Base-by-base conservation (phyloP, 2,329 filamentous ascomycete genomes). In the Diaporthe australafricana region DNA sequence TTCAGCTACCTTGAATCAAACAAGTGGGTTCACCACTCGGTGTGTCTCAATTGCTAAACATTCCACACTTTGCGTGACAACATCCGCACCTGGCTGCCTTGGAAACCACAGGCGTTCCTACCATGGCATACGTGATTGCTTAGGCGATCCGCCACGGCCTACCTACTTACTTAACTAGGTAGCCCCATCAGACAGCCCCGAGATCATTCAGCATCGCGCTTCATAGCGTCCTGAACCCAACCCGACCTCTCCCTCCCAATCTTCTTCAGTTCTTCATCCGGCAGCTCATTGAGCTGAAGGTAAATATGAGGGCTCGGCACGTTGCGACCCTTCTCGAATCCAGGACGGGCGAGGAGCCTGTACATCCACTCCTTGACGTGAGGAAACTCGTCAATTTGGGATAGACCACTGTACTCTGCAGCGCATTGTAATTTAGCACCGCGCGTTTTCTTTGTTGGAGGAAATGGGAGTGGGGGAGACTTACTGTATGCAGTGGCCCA, bases 371-470 rank as follows among this genome's bases (percentile, higher is more conserved):
- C 62, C 42, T 52, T 66, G 45, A 66, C 42, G 11, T 66, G 30
- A n/a, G 62, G 45, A 6, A 66, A 66, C 42, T 66, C 62, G n/a
- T 66, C 62, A 12, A 66, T 66, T 14, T 66, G 45, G 17, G 56
- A 62, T 9, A 66, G n/a, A 12, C 62, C 62, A 22, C 62, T 53
- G 16, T 53, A 66, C 45, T 66, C 62, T 66, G 7, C 7, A n/a
- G 14, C 14, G n/a, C 16, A n/a, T 16, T 30, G 20, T 35, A 14
- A 48, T 1, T 47, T 63, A 30, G 45, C n/a, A n/a, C n/a, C n/a
- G n/a, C n/a, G n/a, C n/a, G n/a, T n/a, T n/a, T n/a, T n/a, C n/a
- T n/a, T n/a, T n/a, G n/a, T n/a, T n/a, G n/a, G n/a, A n/a, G n/a
- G n/a, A n/a, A n/a, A n/a, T 17, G 40, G 40, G 40, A 20, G 9